Conservation (phyloP, 192 early-diverging fungal species). For the Backusella psychrophila region DNA sequence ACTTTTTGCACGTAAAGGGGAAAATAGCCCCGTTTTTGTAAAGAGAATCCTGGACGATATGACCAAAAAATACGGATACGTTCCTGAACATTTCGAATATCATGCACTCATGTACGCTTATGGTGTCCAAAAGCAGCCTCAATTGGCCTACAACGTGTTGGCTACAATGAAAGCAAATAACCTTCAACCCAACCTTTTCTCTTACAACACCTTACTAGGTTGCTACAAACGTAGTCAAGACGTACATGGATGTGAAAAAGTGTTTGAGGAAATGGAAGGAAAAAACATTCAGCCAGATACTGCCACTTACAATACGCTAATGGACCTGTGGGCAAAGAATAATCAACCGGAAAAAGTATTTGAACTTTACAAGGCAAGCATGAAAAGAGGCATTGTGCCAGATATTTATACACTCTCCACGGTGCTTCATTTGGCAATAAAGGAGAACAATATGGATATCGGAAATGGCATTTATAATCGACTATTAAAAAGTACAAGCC, state of each 20-base stretch:
- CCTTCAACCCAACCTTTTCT: conserved; percentile 27
- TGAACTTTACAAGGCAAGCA: conserved; percentile 12
- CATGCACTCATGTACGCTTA: conserved; percentile 22
- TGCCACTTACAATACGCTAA: conserved; percentile 24
- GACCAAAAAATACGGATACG: background rate
- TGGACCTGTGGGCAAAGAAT: conserved; percentile 8
- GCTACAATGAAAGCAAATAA: conserved; percentile 18
- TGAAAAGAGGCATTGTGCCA: background rate
- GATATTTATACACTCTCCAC: conserved; percentile 27
- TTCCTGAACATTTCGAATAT: conserved; percentile 26
- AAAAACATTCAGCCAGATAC: conserved; percentile 12
- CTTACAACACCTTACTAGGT: conserved; percentile 35
- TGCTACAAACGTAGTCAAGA: conserved; percentile 21
- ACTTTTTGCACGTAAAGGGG: background rate
- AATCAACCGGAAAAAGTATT: conserved; percentile 1
- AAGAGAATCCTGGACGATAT: conserved; percentile 18
- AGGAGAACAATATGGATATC: background rate
- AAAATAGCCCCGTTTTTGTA: conserved; percentile 18
- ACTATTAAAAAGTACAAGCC: background rate
- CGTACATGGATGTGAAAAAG: background rate
- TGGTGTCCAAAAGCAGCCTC: conserved; percentile 17
- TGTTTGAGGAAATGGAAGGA: conserved; percentile 20
- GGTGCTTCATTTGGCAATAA: conserved; percentile 23
- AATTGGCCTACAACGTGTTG: conserved; percentile 25
- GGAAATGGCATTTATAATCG: conserved; percentile 12